Base-by-base conservation (phyloP, 2,329 filamentous ascomycete species). In the Clathrospora elynae region DNA sequence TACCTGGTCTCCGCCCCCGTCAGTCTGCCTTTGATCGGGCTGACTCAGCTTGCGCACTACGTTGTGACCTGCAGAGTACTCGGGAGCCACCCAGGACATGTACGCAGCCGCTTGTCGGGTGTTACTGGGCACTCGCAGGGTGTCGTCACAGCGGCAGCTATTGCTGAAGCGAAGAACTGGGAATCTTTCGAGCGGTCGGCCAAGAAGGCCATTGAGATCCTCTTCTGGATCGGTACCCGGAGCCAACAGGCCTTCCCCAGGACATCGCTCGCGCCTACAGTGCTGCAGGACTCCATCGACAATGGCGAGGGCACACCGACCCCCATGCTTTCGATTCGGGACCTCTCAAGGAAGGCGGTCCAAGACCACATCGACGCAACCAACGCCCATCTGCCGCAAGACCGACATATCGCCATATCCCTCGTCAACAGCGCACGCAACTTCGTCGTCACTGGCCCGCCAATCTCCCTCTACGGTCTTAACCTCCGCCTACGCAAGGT, bases 181-280 rank as follows among this genome's bases (percentile, higher is more conserved):
- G 90, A 96, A 51, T 88, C 88, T 1, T 99, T 93, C 70, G 83
- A 87, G 55, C 85, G 88, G 63, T 83, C 89, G 41, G 82, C 90
- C 41, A 85, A 80, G 61, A 85, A 89, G 57, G 88, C 92, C 2
- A 77, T 99, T 53, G 93, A 88, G 19, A 89, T 96, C 64, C 86
- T 99, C 19, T 99, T 99, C 79, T 99, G 93, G 93, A 96, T 99
- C 57, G 93, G 95, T 68, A 85, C 92, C 49, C 87, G 93, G 64
- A 96, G 92, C 71, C 93, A 99, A 72, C 93, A 99, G 73, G 91
- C 91, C 2, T 99, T 96, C 73, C 95, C 93, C 25, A 85, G 88
- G 59, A 99, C 93, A 3, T 97, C 93, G 22, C 81, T 99, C 62
- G 90, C 91, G 3, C 95, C 93, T 0, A 88, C 84, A 30, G 89